A percentile compares a stretch with the other conserved stretches of the same genome.
These are phyloP conservation scores for Bacidia rubella DNA, from an alignment of 495 filamentous ascomycete genomes.

Conservation along the genomic window DNA sequence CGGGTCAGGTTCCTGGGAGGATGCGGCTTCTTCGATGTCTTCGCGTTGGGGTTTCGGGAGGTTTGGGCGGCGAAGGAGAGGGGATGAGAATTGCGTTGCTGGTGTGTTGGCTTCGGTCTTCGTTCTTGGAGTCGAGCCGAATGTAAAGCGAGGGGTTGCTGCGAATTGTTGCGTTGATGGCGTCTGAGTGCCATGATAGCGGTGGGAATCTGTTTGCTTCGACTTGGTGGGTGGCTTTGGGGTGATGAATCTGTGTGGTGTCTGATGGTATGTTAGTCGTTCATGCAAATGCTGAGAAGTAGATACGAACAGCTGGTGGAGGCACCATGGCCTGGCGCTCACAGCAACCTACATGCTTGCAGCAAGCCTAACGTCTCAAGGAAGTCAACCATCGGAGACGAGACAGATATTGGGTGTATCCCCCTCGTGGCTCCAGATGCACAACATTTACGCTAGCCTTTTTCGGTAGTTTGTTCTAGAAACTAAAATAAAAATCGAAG, in stretches of 20 bases:
- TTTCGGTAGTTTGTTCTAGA: too few species aligned
- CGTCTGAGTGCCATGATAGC: neutral
- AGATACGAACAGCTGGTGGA: neutral
- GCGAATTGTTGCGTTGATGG: conserved; percentile 2
- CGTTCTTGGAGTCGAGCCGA: neutral
- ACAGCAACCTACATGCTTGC: neutral
- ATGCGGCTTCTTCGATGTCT: conserved; percentile 2
- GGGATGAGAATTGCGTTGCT: neutral
- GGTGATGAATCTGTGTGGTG: conserved; percentile 2
- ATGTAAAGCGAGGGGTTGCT: neutral
- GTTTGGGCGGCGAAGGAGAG: neutral
- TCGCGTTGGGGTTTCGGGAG: neutral
- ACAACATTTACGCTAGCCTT: too few species aligned
- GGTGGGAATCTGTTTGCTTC: neutral
- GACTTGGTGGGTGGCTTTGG: neutral
- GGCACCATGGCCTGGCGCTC: neutral
- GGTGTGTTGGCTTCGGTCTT: neutral
- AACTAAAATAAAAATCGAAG: too few species aligned
- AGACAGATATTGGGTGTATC: too few species aligned
- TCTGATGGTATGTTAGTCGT: neutral
- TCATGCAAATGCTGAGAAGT: neutral
- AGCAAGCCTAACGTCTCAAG: neutral
- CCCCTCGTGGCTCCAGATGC: too few species aligned
- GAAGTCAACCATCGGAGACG: too few species aligned
- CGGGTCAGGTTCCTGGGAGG: neutral